Evolutionary conservation across 345 rosid genomes (phyloP), one percentile per base, ranked within the genome.

Genomic region (Gossypium stocksii): DNA sequence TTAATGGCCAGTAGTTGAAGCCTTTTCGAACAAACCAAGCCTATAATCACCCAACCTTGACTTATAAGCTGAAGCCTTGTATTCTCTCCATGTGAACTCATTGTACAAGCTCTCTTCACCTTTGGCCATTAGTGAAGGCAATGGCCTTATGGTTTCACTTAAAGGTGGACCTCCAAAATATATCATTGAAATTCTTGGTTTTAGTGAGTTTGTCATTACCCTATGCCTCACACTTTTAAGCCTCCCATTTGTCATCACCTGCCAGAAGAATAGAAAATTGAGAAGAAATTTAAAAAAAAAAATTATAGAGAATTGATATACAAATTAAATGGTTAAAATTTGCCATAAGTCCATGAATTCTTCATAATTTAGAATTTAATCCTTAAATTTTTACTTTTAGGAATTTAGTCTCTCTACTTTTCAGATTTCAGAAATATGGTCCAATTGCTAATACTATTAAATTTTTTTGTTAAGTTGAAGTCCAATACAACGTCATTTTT

Each of bases 231-330:
- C 98, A 77, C 98, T 94, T 70, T 61, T 89, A 74, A 94, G 89
- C 81, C 91, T 87, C 71, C 98, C 96, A 72, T 94, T 94, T 2
- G 97, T 90, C 91, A 94, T 77, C 13, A 92, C 98, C 98, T 94
- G 86, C 75, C 79, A 57, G 41, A 34, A 34, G 41, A 34, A 34
- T 34, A 5, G 7, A 34, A 34, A 34, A 34, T 34, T 34, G 1
- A 34, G 6, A 34, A 34, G 38, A 34, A 34, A 34, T 29, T 29
- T 27, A 3, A 29, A 29, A 29, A 29, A 3, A 29, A 29, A 29
- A 29, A 0, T 4, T 34, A 5, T 34, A 5, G 41, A 34, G 41
- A 4, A 34, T 4, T 34, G 41, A 34, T 34, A 5, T 5, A 34
- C 41, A 34, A 34, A 34, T 34, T 34, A 34, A 34, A 5, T 34